Conservation (phyloP, 306 rosid species). For the Vachellia pachyceras region DNA sequence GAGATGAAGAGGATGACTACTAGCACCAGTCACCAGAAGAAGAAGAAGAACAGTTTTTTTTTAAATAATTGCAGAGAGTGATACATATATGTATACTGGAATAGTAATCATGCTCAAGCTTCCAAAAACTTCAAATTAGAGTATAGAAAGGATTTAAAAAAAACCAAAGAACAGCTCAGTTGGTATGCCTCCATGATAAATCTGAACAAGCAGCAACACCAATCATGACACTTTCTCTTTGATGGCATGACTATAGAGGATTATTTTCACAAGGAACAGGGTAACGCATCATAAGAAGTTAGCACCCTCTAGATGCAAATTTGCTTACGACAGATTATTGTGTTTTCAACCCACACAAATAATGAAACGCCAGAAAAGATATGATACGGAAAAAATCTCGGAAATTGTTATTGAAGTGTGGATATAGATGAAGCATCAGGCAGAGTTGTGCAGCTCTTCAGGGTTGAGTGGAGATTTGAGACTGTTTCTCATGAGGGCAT, state of each 20-base stretch:
- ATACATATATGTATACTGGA: neutral
- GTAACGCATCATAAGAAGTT: neutral
- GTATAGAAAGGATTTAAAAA: neutral
- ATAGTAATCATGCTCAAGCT: neutral
- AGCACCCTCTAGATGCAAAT: too few species aligned
- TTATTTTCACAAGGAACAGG: neutral
- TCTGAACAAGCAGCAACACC: neutral
- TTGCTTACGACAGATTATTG: too few species aligned
- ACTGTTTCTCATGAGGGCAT: neutral
- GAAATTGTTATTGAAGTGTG: neutral
- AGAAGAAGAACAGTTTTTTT: neutral
- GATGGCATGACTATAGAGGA: too few species aligned
- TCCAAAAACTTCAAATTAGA: neutral
- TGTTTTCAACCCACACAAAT: too few species aligned
- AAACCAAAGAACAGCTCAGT: neutral
- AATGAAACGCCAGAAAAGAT: neutral
- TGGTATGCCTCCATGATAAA: neutral
- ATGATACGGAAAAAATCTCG: neutral
- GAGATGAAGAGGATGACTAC: constrained; percentile 60
- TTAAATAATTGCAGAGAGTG: neutral
- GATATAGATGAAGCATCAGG: neutral
- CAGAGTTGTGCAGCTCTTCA: neutral
- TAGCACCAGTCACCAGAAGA: neutral
- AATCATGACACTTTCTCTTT: neutral
- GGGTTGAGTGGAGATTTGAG: neutral